Evolutionary conservation across 495 filamentous ascomycete species (phyloP).

Genomic region (Podospora tetraspora): DNA sequence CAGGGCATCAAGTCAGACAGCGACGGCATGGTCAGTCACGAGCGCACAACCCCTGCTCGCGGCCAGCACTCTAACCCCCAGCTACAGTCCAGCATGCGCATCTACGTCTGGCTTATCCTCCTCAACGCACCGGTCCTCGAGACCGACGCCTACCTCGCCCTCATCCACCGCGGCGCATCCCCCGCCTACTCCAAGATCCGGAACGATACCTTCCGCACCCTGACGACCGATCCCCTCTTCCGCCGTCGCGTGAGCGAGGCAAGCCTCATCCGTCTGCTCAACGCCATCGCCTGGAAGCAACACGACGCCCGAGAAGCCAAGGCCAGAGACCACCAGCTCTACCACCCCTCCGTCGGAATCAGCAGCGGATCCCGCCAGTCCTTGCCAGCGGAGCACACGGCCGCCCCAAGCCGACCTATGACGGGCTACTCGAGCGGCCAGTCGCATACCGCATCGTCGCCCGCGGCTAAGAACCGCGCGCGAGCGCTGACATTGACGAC

Average conservation of each 20-base stretch:
- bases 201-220: slow-evolving; percentile 94
- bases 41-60: background rate
- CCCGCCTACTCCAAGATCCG: slow-evolving; percentile 95
- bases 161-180: slow-evolving; percentile 88
- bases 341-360: slow-evolving; percentile 24
- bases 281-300: slow-evolving; percentile 90
- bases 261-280: slow-evolving; percentile 89
- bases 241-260: slow-evolving; percentile 92
- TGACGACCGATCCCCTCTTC: slow-evolving; percentile 93
- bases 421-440: slow-evolving; percentile 29
- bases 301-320: slow-evolving; percentile 60
- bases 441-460: slow-evolving; percentile 39
- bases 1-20: slow-evolving; percentile 74
- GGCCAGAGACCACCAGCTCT: background rate
- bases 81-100: slow-evolving; percentile 76
- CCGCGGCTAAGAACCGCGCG: slow-evolving; percentile 45
- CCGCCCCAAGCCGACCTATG: slow-evolving; percentile 26
- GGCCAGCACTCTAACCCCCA: slow-evolving; percentile 5
- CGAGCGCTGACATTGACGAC: slow-evolving; percentile 52
- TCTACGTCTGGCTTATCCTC: slow-evolving; percentile 93
- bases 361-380: slow-evolving; percentile 32
- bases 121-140: slow-evolving; percentile 76
- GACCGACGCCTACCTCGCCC: slow-evolving; percentile 80
- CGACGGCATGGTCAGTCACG: slow-evolving; percentile 76
- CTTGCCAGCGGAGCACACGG: slow-evolving; percentile 23